phyloP scores from a whole-genome alignment of 2,329 filamentous ascomycete species.

The Thielaviopsis populi region DNA sequence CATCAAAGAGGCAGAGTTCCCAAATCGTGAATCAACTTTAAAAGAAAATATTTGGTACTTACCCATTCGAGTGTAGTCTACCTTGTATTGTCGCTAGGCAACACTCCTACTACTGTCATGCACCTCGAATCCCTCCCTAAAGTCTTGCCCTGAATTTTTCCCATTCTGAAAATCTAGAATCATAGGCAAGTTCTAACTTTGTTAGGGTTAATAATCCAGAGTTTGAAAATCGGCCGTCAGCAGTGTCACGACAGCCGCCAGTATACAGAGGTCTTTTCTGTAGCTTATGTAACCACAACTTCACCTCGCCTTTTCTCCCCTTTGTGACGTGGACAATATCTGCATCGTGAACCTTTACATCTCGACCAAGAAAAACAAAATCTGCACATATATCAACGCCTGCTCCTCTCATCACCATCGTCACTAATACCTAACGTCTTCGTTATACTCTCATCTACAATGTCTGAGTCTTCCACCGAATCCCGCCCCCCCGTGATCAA shows the following conservation, averaged over 20 bases:
- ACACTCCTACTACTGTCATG: not conserved
- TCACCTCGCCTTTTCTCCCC: not conserved
- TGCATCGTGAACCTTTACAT: not conserved
- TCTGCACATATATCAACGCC: not conserved
- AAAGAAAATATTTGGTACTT: not conserved
- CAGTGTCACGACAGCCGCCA: not conserved
- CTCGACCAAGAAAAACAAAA: not conserved
- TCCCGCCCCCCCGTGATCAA: conserved; percentile 46
- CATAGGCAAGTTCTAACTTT: not conserved
- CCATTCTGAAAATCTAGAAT: not conserved
- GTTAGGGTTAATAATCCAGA: conserved; percentile 1
- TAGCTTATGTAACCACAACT: not conserved
- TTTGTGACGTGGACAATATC: not conserved
- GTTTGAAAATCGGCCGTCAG: too few species aligned
- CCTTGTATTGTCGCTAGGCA: not conserved
- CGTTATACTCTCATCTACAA: not conserved
- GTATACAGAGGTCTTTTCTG: not conserved
- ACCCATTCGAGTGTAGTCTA: not conserved
- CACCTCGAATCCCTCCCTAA: not conserved
- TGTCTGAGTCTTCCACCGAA: not conserved
- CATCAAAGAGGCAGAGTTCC: too few species aligned
- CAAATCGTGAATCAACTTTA: not conserved
- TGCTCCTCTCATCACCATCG: not conserved
- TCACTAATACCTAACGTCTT: not conserved
- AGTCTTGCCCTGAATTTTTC: not conserved